Base-by-base conservation (phyloP, 768 basidiomycete species). In the Leccinum subtestaceum region DNA sequence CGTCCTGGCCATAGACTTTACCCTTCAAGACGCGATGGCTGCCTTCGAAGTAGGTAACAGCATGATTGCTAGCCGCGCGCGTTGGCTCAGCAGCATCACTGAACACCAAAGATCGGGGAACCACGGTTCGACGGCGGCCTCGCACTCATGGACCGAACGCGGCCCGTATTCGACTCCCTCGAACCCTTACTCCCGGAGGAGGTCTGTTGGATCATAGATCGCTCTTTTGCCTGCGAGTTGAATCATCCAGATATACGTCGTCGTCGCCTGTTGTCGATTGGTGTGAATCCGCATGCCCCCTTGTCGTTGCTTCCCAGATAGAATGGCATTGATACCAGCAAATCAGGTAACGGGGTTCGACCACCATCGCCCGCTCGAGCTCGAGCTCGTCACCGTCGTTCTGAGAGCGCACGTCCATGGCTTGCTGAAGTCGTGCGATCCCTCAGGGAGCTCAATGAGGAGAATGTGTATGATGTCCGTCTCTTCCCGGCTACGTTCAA, bases 1-100 rank as follows among this genome's bases (percentile, higher is more conserved):
- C 58, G 60, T 94, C 6, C 80, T 92, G 34, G 85, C 84, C 65
- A 81, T 86, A 1, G 84, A 81, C 31, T 88, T 93, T 64, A 82
- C 84, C 17, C 77, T 96, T 50, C 82, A 87, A 60, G 95, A 98
- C 60, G 87, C 93, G n/a, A 96, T 98, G 94, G 90, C 89, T 65
- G 91, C 93, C 13, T 85, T 97, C 56, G 90, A 95, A 83, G 92
- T 90, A 69, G 59, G 78, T 65, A 29, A 51, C 15, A 23, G 52
- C 53, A 53, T 31, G 19, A 32, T 34, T 52, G 29, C 58, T 54
- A 12, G 46, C 51, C 56, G 40, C 62, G 51, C 55, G 1, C 40
- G 56, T 60, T 64, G 53, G 63, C 61, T 61, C 62, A 59, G 48
- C 38, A 38, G 38, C 54, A 32, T 15, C 43, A 43, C 47, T n/a